Evolutionary conservation across 768 basidiomycete species (phyloP).

Genomic region (Sporobolomyces phaffii): DNA sequence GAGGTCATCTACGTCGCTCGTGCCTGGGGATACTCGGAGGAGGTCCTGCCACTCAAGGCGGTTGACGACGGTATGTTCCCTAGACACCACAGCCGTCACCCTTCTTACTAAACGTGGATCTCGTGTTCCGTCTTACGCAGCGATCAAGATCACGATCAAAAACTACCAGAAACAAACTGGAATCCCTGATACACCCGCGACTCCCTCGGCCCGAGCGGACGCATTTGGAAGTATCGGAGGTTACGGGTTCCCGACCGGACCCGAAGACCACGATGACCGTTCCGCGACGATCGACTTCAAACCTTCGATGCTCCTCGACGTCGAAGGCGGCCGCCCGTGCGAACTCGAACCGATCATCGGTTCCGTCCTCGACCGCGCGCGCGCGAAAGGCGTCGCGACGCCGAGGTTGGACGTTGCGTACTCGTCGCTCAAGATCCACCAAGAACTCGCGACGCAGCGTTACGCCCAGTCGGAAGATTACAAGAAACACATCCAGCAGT

Average conservation of each 20-base stretch:
- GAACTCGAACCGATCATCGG: constrained; percentile 39
- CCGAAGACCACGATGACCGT: neutral
- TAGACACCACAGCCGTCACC: too few species aligned
- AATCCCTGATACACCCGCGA: constrained; percentile 12
- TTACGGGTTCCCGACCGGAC: constrained; percentile 14
- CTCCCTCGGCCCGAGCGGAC: constrained; percentile 9
- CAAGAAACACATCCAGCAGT: constrained; percentile 25
- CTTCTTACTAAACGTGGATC: neutral
- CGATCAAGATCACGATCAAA: constrained; percentile 26
- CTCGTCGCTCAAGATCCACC: constrained; percentile 23
- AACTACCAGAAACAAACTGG: constrained; percentile 15
- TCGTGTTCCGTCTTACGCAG: too few species aligned
- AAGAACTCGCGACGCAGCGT: neutral
- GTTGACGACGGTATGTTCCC: constrained; percentile 32
- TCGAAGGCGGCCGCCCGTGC: constrained; percentile 32
- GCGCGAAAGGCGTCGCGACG: constrained; percentile 30
- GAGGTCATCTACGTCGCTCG: constrained; percentile 36
- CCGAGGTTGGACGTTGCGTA: constrained; percentile 32
- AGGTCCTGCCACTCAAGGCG: constrained; percentile 16
- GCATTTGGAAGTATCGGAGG: neutral
- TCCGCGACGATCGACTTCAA: constrained; percentile 29
- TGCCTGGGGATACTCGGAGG: constrained; percentile 30
- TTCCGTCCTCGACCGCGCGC: constrained; percentile 27
- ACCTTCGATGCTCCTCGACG: constrained; percentile 36
- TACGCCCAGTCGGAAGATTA: constrained; percentile 12